Percentiles rank a stretch among this genome's conserved stretches.
Conservation (phyloP, 306 rosid genomes). For the Herpetospermum pedunculosum region DNA sequence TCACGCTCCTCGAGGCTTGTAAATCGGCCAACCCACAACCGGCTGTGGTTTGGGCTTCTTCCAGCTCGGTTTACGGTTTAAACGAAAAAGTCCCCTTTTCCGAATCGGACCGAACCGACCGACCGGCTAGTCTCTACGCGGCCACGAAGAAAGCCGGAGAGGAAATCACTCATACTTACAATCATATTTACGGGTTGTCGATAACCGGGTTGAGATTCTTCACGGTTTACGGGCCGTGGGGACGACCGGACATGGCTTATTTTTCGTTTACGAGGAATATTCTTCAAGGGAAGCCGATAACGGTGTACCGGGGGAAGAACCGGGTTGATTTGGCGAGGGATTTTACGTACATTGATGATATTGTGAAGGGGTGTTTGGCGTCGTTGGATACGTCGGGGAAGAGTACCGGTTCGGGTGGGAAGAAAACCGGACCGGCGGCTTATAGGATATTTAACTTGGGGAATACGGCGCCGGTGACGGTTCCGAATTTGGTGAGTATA, state of each 20-base stretch:
- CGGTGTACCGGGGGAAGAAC: conserved; percentile 50
- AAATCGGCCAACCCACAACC: conserved; percentile 69
- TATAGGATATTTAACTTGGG: conserved; percentile 55
- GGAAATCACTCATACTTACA: conserved; percentile 58
- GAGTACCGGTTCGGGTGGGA: conserved; percentile 64
- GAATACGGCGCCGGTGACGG: conserved; percentile 62
- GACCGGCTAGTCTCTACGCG: conserved; percentile 58
- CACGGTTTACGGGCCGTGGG: conserved; percentile 72
- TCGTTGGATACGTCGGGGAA: conserved; percentile 45
- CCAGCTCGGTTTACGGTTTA: conserved; percentile 61
- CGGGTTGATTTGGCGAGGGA: conserved; percentile 54
- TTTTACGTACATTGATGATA: conserved; percentile 58
- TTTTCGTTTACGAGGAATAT: conserved; percentile 50
- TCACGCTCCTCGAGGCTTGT: conserved; percentile 45
- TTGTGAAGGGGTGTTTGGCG: conserved; percentile 52
- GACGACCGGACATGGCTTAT: conserved; percentile 67
- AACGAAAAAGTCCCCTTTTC: conserved; percentile 55
- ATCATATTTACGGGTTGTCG: conserved; percentile 54
- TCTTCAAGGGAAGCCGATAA: conserved; percentile 52
- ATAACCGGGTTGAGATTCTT: conserved; percentile 53
- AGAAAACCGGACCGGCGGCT: conserved; percentile 41
- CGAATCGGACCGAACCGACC: conserved; percentile 50
- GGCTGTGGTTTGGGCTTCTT: conserved; percentile 58
- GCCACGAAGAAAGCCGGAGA: conserved; percentile 71
- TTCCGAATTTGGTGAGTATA: conserved; percentile 48